Conservation (phyloP, 345 rosid genomes). For the Populus euphratica region DNA sequence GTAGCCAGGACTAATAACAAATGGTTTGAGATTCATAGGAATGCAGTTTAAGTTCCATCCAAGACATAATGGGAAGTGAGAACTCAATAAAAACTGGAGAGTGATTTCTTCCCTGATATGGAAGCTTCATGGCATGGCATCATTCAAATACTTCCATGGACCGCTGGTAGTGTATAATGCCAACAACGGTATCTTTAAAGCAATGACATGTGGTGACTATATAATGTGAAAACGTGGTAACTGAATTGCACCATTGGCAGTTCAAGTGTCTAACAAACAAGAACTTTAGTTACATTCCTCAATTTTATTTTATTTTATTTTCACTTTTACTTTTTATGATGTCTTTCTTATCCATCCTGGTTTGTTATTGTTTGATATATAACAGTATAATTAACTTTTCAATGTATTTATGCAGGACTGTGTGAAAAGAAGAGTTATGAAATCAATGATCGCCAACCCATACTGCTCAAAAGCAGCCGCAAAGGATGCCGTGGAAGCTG, state of each 20-base stretch:
- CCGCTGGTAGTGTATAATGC: neutral
- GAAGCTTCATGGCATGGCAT: neutral
- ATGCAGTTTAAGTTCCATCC: neutral
- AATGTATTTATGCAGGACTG: conserved; percentile 58
- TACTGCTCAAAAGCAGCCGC: conserved; percentile 77
- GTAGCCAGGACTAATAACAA: neutral
- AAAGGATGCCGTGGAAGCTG: conserved; percentile 83
- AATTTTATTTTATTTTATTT: neutral
- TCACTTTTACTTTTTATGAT: neutral
- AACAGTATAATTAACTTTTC: neutral
- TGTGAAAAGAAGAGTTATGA: conserved; percentile 79
- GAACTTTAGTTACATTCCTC: neutral
- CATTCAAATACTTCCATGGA: neutral
- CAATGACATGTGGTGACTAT: neutral
- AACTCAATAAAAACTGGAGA: neutral
- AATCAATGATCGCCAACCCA: conserved; percentile 63
- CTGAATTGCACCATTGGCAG: neutral
- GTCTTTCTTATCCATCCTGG: neutral
- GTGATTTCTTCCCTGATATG: neutral
- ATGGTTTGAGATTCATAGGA: neutral
- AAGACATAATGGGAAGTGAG: neutral
- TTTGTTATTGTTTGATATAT: neutral
- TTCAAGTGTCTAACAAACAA: neutral
- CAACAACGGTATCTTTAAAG: neutral
- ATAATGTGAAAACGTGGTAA: neutral